phyloP scores from a whole-genome alignment of 2,329 filamentous ascomycete genomes.

The Ophiostoma himal-ulmi region DNA sequence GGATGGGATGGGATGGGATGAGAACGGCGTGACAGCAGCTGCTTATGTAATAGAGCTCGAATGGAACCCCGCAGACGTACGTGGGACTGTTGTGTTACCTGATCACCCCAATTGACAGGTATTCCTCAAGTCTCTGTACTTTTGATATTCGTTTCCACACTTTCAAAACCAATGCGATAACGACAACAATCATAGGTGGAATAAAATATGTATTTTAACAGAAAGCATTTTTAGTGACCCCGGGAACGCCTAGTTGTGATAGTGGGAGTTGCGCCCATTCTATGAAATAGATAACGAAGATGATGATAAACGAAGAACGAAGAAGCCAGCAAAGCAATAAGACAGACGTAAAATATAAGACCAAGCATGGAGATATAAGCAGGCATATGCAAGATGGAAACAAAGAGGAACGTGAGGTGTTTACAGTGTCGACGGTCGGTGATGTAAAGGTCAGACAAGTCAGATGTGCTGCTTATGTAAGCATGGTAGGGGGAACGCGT shows the following conservation, averaged over 20 bases:
- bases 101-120: background rate
- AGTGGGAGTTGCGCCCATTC: constrained; percentile 13
- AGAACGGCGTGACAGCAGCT: background rate
- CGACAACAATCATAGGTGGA: background rate
- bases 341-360: constrained; percentile 5
- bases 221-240: constrained; percentile 12
- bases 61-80: constrained; percentile 6
- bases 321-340: background rate
- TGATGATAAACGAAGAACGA: background rate
- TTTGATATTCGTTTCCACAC: too few species aligned
- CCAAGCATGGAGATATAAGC: constrained; percentile 1
- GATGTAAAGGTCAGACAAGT: background rate
- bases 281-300: background rate
- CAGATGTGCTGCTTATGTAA: background rate
- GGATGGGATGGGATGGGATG: background rate
- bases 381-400: background rate
- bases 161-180: too few species aligned
- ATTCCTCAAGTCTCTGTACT: background rate
- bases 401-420: background rate
- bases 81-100: background rate
- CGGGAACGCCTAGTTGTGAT: constrained; percentile 7
- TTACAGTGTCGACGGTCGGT: background rate
- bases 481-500: background rate
- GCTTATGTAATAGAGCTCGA: background rate
- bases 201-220: constrained; percentile 1